Percentiles rank a stretch among this genome's conserved stretches.
phyloP scores from a whole-genome alignment of 2,329 filamentous ascomycete genomes.

The Amylocarpus encephaloides region DNA sequence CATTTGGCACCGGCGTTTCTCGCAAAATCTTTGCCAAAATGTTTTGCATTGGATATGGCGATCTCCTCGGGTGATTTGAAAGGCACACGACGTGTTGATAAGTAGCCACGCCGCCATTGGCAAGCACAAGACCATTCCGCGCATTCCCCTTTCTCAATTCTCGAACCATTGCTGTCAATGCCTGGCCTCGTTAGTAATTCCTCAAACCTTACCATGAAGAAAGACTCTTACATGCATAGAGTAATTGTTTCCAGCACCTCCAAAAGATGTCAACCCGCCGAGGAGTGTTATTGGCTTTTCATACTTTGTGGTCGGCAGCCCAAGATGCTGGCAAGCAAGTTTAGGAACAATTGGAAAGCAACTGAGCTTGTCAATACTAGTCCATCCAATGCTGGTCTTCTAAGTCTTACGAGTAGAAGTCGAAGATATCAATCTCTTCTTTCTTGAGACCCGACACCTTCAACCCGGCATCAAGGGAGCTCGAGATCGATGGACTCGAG shows the following conservation, averaged over 20 bases:
- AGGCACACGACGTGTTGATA: constrained; percentile 59
- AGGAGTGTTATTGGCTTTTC: constrained; percentile 53
- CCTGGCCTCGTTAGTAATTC: constrained; percentile 26
- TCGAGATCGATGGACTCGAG: constrained; percentile 51
- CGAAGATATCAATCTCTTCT: constrained; percentile 52
- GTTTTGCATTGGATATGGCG: constrained; percentile 41
- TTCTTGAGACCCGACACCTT: constrained; percentile 39
- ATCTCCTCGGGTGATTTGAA: constrained; percentile 39
- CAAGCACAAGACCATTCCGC: constrained; percentile 51
- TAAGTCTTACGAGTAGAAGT: constrained; percentile 53
- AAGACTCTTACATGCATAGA: constrained; percentile 52
- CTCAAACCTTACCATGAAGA: background rate
- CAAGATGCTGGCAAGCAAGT: constrained; percentile 54
- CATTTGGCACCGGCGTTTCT: constrained; percentile 35
- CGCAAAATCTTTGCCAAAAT: constrained; percentile 39
- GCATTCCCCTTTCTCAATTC: constrained; percentile 42
- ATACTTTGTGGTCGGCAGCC: constrained; percentile 40
- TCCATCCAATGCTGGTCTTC: background rate
- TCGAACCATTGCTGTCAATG: constrained; percentile 49
- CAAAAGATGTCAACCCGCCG: constrained; percentile 61
- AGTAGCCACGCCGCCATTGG: constrained; percentile 59
- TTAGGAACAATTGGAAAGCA: constrained; percentile 68
- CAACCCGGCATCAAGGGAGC: constrained; percentile 49
- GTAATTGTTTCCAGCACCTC: constrained; percentile 66
- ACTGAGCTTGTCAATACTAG: constrained; percentile 31